Evolutionary conservation across 2,329 filamentous ascomycete species (phyloP).

Genomic region (Paraphaeosphaeria sporulosa): DNA sequence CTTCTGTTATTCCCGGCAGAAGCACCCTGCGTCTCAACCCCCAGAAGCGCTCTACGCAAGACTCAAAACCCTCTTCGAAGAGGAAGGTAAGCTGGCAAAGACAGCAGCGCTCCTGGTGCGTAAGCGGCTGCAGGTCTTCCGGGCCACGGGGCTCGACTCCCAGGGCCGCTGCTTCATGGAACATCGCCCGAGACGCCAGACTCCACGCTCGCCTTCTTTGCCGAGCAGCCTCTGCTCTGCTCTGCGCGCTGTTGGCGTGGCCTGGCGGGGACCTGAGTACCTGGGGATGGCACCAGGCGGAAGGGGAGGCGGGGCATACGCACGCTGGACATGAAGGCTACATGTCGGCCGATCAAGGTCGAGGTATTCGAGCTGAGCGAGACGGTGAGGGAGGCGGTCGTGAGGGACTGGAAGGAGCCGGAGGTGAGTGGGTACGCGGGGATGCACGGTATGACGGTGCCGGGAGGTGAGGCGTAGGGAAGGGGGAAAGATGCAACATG

Average conservation of each 20-base stretch:
- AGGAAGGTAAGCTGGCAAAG: conserved; percentile 14
- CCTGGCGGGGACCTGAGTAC: conserved; percentile 81
- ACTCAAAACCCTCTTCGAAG: conserved; percentile 25
- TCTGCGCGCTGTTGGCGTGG: conserved; percentile 73
- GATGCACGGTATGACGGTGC: conserved; percentile 69
- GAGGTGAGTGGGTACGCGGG: conserved; percentile 69
- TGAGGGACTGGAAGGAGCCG: conserved; percentile 67
- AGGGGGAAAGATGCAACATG: too few species aligned
- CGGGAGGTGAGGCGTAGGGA: conserved; percentile 44
- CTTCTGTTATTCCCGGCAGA: background rate
- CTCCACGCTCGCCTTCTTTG: conserved; percentile 75
- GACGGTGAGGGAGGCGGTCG: conserved; percentile 38
- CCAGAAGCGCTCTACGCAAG: conserved; percentile 38
- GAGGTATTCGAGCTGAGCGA: conserved; percentile 73
- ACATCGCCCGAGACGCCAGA: conserved; percentile 38
- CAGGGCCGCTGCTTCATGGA: conserved; percentile 63
- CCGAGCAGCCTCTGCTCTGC: conserved; percentile 77
- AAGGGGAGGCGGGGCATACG: conserved; percentile 64
- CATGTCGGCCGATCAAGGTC: conserved; percentile 76
- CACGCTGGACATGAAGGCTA: conserved; percentile 59
- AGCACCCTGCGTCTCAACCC: conserved; percentile 27
- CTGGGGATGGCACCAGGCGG: conserved; percentile 75
- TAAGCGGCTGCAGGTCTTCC: conserved; percentile 63
- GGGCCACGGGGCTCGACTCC: conserved; percentile 79
- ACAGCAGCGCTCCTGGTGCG: conserved; percentile 42